Conservation (phyloP, 768 basidiomycete species). For the Podaxis rugospora region DNA sequence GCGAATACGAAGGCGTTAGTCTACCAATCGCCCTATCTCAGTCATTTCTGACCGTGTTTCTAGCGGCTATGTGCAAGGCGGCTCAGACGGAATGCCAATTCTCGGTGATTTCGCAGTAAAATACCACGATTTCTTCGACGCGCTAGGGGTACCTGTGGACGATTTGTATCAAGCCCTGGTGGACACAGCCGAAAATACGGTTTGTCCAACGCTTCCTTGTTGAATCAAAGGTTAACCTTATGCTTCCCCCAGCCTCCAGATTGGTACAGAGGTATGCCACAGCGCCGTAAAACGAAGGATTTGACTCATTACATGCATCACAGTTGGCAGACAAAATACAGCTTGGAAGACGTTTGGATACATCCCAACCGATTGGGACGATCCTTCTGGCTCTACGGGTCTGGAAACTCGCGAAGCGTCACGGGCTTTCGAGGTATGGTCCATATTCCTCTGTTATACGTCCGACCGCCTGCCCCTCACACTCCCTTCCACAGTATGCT, state of each 20-base stretch:
- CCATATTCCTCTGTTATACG: background rate
- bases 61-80: constrained; percentile 47
- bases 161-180: constrained; percentile 47
- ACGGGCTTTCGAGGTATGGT: constrained; percentile 37
- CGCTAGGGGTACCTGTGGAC: constrained; percentile 38
- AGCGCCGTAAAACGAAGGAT: background rate
- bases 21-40: constrained; percentile 6
- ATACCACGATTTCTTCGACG: constrained; percentile 30
- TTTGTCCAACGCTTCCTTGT: constrained; percentile 16
- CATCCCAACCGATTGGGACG: constrained; percentile 45
- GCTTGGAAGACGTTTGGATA: constrained; percentile 48
- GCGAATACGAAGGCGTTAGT: constrained; percentile 42
- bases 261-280: constrained; percentile 37
- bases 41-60: background rate
- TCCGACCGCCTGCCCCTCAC: background rate
- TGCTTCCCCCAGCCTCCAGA: constrained; percentile 34
- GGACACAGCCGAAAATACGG: constrained; percentile 49
- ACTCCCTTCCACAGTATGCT: constrained; percentile 31
- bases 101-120: constrained; percentile 49
- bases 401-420: constrained; percentile 48
- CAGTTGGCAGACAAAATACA: constrained; percentile 47
- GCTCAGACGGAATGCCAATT: constrained; percentile 47
- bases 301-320: background rate
- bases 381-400: constrained; percentile 43
- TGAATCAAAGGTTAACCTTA: background rate